Percentiles rank a stretch among this genome's conserved stretches.
Conservation (phyloP, 345 rosid species). For the Carallia brachiata region DNA sequence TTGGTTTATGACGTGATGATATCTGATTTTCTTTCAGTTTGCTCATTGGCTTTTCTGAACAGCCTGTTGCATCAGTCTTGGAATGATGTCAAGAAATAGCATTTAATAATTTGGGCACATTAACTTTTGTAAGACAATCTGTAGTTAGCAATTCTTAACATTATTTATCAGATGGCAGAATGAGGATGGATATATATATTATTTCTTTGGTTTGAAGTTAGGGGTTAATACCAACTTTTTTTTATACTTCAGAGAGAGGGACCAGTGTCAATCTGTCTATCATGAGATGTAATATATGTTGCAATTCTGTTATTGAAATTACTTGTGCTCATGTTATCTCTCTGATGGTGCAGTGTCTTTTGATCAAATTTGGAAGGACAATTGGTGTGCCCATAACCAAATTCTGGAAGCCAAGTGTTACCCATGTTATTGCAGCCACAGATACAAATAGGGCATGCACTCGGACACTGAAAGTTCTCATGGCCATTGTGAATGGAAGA, state of each 20-base stretch:
- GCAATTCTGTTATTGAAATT: background rate
- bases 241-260: too few species aligned
- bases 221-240: too few species aligned
- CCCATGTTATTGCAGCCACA: slow-evolving; percentile 84
- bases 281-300: background rate
- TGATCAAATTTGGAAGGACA: slow-evolving; percentile 54
- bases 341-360: slow-evolving; percentile 39
- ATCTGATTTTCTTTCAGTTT: background rate
- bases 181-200: too few species aligned
- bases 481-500: slow-evolving; percentile 74
- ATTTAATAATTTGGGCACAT: background rate
- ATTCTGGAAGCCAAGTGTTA: slow-evolving; percentile 71
- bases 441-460: slow-evolving; percentile 67
- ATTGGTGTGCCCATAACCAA: slow-evolving; percentile 58
- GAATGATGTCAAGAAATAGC: background rate
- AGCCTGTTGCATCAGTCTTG: background rate
- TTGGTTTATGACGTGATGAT: slow-evolving; percentile 28
- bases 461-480: slow-evolving; percentile 79
- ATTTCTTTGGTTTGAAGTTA: too few species aligned
- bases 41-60: background rate
- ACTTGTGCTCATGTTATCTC: slow-evolving; percentile 2
- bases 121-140: background rate
- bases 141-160: too few species aligned
- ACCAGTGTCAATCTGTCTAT: too few species aligned
- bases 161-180: too few species aligned